Conservation (phyloP, 306 rosid genomes). For the Mimosa bimucronata region DNA sequence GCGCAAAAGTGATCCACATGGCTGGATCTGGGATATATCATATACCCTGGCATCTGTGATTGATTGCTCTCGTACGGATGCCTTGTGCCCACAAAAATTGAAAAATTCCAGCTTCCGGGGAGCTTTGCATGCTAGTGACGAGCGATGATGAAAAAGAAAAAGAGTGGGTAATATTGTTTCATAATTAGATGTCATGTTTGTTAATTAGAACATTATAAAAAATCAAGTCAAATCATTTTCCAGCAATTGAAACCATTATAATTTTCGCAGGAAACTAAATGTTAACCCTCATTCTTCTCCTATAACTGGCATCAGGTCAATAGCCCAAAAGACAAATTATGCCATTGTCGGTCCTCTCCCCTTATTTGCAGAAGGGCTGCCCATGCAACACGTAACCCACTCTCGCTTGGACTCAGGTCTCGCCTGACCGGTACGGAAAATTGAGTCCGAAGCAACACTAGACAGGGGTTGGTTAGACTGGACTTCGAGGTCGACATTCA, state of each 20-base stretch:
- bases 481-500: no score
- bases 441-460: no score
- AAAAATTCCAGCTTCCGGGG: neutral
- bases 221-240: neutral
- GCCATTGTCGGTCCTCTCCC: no score
- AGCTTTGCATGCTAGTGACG: neutral
- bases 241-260: neutral
- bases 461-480: no score
- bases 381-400: no score
- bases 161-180: neutral
- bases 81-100: neutral
- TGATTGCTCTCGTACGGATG: neutral
- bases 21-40: neutral
- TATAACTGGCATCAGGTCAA: neutral
- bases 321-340: no score
- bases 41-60: neutral
- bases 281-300: neutral
- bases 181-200: neutral
- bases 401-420: no score
- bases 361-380: no score
- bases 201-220: neutral
- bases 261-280: neutral
- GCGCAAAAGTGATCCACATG: neutral
- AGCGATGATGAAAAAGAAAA: neutral
- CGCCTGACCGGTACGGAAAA: no score